Evolutionary conservation across 1,284 basidiomycete species (phyloP), one percentile per base, ranked within the genome.

Genomic region (Sporisorium iseilematis-ciliati): DNA sequence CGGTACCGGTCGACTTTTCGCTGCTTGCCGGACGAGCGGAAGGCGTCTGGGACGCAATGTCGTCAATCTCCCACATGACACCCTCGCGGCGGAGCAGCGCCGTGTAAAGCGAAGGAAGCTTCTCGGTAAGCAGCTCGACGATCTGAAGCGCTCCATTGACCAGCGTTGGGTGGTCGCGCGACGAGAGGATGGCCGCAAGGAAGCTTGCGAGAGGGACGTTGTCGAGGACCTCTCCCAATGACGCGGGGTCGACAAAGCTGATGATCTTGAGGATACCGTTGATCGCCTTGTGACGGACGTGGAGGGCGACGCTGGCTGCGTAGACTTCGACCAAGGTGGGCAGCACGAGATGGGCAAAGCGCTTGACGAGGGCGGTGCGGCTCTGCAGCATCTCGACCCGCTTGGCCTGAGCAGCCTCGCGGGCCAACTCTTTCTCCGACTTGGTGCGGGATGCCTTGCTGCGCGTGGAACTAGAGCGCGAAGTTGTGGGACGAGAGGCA

Each of bases 1-100:
- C 16, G 7, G 53, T 46, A 7, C 23, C 96, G 96, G 85, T 92
- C 93, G 6, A 93, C 92, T 74, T 98, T 90, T 7, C 95, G 93
- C 18, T 23, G 33, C 52, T 59, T 18, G 61, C 96, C 92, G 81
- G 89, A 91, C 93, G 96, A 77, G 29, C 57, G 7, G 73, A 72
- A 3, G 74, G 74, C 31, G 62, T 66, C 56, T 76, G 68, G 7
- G 65, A 63, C 7, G 82, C 83, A 41, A 85, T 77, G 59, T 79
- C 72, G 35, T 81, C 79, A 35, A 85, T 79, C 64, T 85, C 82
- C 65, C 75, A 80, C 72, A 82, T 74, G 43, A 83, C 81, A 26
- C 83, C 83, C 45, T 84, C 82, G 25, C 82, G 77, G 25, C 77
- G 61, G 8, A 84, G 75, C 12, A 80, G 60, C 14, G 79, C 53